A percentile compares a stretch with the other conserved stretches of the same genome.
phyloP scores from a whole-genome alignment of 371 early-diverging fungal species.

The Syncephalastrum racemosum region DNA sequence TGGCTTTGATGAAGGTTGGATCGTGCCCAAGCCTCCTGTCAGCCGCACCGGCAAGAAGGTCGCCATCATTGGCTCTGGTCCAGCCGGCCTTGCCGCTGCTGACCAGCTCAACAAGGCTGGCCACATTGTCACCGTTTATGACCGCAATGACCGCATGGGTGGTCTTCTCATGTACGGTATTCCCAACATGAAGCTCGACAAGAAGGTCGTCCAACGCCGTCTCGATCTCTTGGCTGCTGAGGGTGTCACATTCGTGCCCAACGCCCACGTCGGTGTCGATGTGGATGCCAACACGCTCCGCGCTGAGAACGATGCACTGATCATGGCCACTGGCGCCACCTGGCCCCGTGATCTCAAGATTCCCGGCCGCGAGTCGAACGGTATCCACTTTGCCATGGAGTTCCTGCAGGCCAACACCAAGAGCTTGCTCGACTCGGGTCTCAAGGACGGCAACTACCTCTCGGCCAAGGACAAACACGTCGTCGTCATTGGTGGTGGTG shows the following conservation, averaged over 20 bases:
- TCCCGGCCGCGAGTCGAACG: conserved; percentile 81
- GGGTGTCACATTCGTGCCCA: conserved; percentile 85
- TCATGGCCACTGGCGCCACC: conserved; percentile 94
- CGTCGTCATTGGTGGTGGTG: conserved; percentile 97
- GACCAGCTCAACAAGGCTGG: conserved; percentile 97
- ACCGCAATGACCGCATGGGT: conserved; percentile 94
- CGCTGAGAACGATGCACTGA: conserved; percentile 73
- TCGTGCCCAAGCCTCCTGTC: conserved; percentile 78
- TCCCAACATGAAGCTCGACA: conserved; percentile 99
- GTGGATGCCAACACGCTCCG: conserved; percentile 68
- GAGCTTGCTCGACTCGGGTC: conserved; percentile 76
- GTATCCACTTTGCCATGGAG: conserved; percentile 98
- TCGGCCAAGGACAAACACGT: conserved; percentile 92
- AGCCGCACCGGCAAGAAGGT: conserved; percentile 82
- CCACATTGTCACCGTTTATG: conserved; percentile 91
- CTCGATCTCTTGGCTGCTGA: conserved; percentile 90
- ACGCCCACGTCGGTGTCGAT: conserved; percentile 85
- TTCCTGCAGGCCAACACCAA: conserved; percentile 90
- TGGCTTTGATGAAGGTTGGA: conserved; percentile 96
- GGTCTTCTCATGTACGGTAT: conserved; percentile 98
- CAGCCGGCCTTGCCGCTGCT: conserved; percentile 96
- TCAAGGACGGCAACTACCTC: conserved; percentile 75
- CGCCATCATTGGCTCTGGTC: conserved; percentile 94
- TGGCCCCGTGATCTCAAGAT: conserved; percentile 95
- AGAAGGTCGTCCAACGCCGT: conserved; percentile 93